A percentile compares a stretch with the other conserved stretches of the same genome.
These are phyloP conservation scores for Solanum gracilifrons DNA, from an alignment of 257 asterid species.

Conservation along the genomic window DNA sequence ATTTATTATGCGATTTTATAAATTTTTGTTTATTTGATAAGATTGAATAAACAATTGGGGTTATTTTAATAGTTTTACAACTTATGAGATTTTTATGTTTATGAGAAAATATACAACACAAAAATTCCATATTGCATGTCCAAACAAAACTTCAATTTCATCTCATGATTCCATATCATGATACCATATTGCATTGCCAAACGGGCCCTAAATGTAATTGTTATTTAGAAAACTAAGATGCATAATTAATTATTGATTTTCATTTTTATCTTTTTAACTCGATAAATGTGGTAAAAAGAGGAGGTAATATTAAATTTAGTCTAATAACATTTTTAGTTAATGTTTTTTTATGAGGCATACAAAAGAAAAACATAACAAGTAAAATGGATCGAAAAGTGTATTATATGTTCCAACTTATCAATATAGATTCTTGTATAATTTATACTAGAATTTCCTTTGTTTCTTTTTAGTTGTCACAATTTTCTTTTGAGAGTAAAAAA, in stretches of 20 bases:
- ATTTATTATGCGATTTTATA: no score
- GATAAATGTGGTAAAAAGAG: neutral
- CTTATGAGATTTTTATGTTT: no score
- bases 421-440: no score
- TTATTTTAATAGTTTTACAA: no score
- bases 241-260: neutral
- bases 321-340: neutral
- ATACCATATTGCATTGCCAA: no score
- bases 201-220: no score
- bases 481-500: neutral
- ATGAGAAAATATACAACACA: no score
- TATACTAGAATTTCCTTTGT: rapidly evolving
- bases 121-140: no score
- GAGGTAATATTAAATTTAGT: neutral
- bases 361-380: neutral
- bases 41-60: no score
- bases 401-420: neutral
- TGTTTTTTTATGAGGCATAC: neutral
- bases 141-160: no score
- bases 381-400: neutral
- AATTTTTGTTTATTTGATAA: no score
- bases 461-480: neutral
- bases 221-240: neutral
- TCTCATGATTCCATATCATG: no score
- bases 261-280: neutral